Base-by-base conservation (phyloP, 176 grass and related monocot genomes). In the Oryza glaberrima region DNA sequence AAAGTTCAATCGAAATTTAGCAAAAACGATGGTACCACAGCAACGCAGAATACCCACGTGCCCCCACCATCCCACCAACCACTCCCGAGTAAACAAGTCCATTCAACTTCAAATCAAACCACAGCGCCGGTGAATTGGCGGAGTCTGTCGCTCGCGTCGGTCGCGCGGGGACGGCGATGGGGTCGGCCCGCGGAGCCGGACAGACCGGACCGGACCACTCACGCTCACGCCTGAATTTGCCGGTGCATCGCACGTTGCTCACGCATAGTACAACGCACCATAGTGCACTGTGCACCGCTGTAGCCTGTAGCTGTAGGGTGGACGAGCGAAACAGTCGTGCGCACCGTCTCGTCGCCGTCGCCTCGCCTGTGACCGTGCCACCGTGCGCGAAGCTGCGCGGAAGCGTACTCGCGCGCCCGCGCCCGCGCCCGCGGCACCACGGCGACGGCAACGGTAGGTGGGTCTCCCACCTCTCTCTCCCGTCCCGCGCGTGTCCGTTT, bases 101-200 rank as follows among this genome's bases (percentile, higher is more conserved):
- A 30, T 79, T 48, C 47, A 81, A 69, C 47, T 5, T 49, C 47
- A 52, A 52, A 16, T 16, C 49, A 16, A 52, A 11, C 9, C 3
- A 64, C 68, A 81, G 79, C 46, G 66, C 78, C 78, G 4, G 46
- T 14, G 47, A 9, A 71, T 8, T 68, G n/a, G 56, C 20, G 76
- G 14, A 12, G 77, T 36, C 54, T 58, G 51, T 56, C 69, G 52
- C 52, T 56, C 69, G 52, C 52, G 14, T 56, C 52, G 14, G 52
- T 56, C 19, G 13, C 19, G 49, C 48, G 2, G 16, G 64, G n/a
- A 69, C 74, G 65, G 69, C 77, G 76, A 51, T 69, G 54, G 68
- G 28, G 49, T 14, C 17, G 4, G 14, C 38, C 9, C 61, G 35
- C 38, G 3, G 60, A 63, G 19, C 32, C 8, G 19, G 12, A 52